Base-by-base conservation (phyloP, 192 early-diverging fungal species). In the Dissophora globulifera region DNA sequence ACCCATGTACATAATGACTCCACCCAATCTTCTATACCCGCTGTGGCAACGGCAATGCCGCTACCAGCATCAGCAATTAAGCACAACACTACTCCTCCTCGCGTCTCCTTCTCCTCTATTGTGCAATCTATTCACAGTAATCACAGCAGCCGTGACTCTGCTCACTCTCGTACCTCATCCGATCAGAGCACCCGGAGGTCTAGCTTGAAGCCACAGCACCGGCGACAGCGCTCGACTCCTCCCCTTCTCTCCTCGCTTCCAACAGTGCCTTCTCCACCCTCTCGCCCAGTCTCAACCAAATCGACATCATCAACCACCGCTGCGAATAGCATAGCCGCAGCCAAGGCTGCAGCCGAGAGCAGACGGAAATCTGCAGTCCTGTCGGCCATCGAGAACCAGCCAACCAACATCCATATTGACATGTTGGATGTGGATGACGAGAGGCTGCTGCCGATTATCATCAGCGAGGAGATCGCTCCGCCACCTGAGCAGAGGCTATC, bases 321-420 rank as follows among this genome's bases (percentile, higher is more conserved):
- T n/a, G 35, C 35, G 13, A 38, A 13, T 13, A 38, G 35, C 35
- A 13, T 13, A 38, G 35, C 35, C 35, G 35, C 35, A 38, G 35
- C 13, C 35, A 38, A 38, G 13, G 19, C 46, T 20, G 17, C 13
- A 1, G 11, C 23, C 2, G 29, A 43, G 29, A 9, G 5, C 11
- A 13, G 27, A 6, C n/a, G 5, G 16, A 20, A 27, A 27, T 27
- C 46, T 2, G 17, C 10, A 13, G 54, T 15, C 26, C 22, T 42
- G 11, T 13, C 12, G 13, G 40, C 40, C 3, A 16, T 48, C 3
- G 5, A 22, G 27, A 15, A 32, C n/a, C 51, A 59, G 19, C 47
- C 59, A 16, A 62, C 23, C 1, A 46, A 61, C 43, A 38, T 60
- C 11, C 63, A 76, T 10, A 76, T 76, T 22, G 63, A 76, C 52